Evolutionary conservation across 495 filamentous ascomycete species (phyloP), one percentile per base, ranked within the genome.

Genomic region (Staphylotrichum tortipilum): DNA sequence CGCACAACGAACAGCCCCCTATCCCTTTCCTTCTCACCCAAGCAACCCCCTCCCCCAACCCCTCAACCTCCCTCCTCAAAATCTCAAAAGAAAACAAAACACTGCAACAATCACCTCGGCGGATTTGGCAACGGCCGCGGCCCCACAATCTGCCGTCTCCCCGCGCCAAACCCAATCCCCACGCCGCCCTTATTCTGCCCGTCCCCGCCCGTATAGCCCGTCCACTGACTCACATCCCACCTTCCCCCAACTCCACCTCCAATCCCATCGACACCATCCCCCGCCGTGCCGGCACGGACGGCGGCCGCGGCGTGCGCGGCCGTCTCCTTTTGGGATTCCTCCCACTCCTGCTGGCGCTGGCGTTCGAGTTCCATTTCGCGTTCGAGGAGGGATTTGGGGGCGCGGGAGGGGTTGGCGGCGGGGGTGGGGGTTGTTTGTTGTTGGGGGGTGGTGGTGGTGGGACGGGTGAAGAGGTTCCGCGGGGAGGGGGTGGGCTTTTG

Each of bases 311-410:
- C 39, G 14, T 11, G 10, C n/a, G n/a, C n/a, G 41, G 78, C 72
- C 2, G 80, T 83, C 54, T 82, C 83, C 49, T 83, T 78, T 68
- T 96, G 92, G n/a, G 78, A 76, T 47, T 91, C 85, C 58, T 97
- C 92, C 92, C 92, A 98, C 58, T 98, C 92, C 44, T 79, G 75
- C 69, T 98, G 92, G 33, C 91, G 77, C 64, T 94, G 86, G 10
- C 94, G 78, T 68, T 98, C 92, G 54, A 86, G 78, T 66, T 98
- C 92, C 87, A 96, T 95, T 64, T 98, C 92, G 18, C 89, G 82
- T 67, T 95, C 89, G 1, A 97, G 75, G 6, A 98, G 76, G 3
- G 85, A 87, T 66, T 88, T 67, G 15, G 61, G 60, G 30, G 68
- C 58, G 33, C 70, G 63, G 50, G 59, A 73, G 26, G 67, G 68